phyloP scores from a whole-genome alignment of 495 filamentous ascomycete species.

The Lepidopterella palustris region DNA sequence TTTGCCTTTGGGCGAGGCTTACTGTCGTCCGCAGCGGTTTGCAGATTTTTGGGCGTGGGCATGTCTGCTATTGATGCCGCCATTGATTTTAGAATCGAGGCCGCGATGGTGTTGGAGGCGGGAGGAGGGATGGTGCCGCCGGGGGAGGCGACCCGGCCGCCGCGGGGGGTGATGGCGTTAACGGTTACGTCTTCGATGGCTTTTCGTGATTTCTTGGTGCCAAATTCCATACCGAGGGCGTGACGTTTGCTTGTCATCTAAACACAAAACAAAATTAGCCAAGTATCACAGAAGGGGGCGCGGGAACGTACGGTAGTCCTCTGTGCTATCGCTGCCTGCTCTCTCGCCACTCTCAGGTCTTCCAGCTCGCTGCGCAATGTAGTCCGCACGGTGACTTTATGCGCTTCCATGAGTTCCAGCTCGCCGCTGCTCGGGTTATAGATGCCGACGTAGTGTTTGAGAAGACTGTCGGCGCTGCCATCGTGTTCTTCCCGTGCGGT shows the following conservation, averaged over 20 bases:
- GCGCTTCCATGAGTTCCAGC: conserved; percentile 68
- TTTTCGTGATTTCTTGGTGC: conserved; percentile 89
- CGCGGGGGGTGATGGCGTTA: conserved; percentile 58
- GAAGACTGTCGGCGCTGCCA: conserved; percentile 51
- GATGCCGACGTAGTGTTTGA: conserved; percentile 84
- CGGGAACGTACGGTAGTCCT: conserved; percentile 35
- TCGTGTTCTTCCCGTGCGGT: conserved; percentile 65
- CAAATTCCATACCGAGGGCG: conserved; percentile 80
- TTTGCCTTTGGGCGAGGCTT: conserved; percentile 79
- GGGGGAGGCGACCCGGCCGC: background rate
- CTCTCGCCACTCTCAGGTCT: conserved; percentile 53
- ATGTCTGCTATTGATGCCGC: conserved; percentile 50
- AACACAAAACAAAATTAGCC: background rate
- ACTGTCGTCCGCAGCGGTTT: conserved; percentile 56
- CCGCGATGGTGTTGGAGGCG: conserved; percentile 15
- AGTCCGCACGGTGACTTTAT: conserved; percentile 59
- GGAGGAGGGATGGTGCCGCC: conserved; percentile 4
- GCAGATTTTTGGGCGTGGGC: conserved; percentile 55
- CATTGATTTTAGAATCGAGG: conserved; percentile 34
- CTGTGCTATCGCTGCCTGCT: conserved; percentile 30
- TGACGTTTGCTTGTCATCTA: conserved; percentile 42
- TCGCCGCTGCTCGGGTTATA: conserved; percentile 67
- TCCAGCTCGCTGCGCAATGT: conserved; percentile 29
- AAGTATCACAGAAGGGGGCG: background rate
- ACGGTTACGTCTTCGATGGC: conserved; percentile 67